Base-by-base conservation (phyloP, 306 rosid species). In the Pyrus pyrifolia region DNA sequence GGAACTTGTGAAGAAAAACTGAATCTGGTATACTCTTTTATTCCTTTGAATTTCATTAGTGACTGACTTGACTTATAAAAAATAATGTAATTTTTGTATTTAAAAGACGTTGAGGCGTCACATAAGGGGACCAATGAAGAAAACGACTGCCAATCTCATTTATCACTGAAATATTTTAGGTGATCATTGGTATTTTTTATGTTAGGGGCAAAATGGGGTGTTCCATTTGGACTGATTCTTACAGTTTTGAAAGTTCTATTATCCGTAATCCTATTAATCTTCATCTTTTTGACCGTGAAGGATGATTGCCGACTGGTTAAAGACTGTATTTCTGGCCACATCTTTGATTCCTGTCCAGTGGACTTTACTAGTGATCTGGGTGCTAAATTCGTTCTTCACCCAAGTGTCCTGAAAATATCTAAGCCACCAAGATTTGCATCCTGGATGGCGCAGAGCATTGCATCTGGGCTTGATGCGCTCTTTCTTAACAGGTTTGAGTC, bases 341-440 rank as follows among this genome's bases (percentile, higher is more conserved):
- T 95, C 71, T 95, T 89, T 79, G 99, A 95, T 82, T 95, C 99
- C 75, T 85, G 98, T 87, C 99, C 99, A 29, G 91, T 92, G 84
- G 98, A 96, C 86, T 96, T 92, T 81, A 92, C 97, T 80, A 88
- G 99, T 73, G 96, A 95, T 88, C 67, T 95, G 81, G 99, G 98
- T 62, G 89, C 91, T 76, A 88, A 82, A 75, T 92, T 92, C 83
- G 64, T 95, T 85, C 91, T 95, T 75, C 89, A 95, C 74, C 98
- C 97, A 62, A 77, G 87, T 74, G 90, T 87, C 81, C 82, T 86
- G 74, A 95, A 91, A 88, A 84, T 87, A 69, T 85, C 97, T 61
- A 90, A 81, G 65, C 96, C 98, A 31, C 98, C 98, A 71, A 86
- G 85, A 83, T 80, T 95, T 42, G 88, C 89, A 70, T 88, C 92